A percentile compares a stretch with the other conserved stretches of the same genome.
These are phyloP conservation scores for Hymenochaete sp. DNA, from an alignment of 1,284 basidiomycete genomes.

Conservation along the genomic window DNA sequence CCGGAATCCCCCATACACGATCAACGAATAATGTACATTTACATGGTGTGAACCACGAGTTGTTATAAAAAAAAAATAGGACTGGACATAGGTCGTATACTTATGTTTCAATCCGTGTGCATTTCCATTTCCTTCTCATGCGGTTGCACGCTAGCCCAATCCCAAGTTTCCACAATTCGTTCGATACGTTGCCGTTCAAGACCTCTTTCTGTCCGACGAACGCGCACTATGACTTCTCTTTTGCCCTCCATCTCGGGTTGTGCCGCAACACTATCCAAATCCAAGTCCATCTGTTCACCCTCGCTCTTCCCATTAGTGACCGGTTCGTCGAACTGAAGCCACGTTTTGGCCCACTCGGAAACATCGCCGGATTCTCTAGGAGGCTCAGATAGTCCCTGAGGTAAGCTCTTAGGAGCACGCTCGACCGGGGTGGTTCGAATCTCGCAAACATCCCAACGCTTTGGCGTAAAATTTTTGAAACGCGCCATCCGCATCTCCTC, in stretches of 20 bases:
- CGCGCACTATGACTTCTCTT: slow-evolving; percentile 46
- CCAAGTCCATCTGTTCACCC: slow-evolving; percentile 12
- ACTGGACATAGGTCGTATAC: too few relatives aligned
- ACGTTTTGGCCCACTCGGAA: slow-evolving; percentile 11
- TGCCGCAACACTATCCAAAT: slow-evolving; percentile 28
- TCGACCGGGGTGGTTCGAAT: slow-evolving; percentile 36
- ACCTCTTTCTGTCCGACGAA: slow-evolving; percentile 46
- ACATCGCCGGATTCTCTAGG: too few relatives aligned
- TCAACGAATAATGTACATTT: too few relatives aligned
- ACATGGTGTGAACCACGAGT: too few relatives aligned
- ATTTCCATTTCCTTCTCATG: too few relatives aligned
- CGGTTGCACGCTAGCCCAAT: slow-evolving; percentile 8
- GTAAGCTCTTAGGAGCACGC: slow-evolving; percentile 22
- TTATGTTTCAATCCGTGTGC: too few relatives aligned
- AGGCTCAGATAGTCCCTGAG: slow-evolving; percentile 30
- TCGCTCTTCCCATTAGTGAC: background rate
- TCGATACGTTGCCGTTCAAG: slow-evolving; percentile 15
- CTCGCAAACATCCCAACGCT: slow-evolving; percentile 48
- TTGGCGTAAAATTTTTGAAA: slow-evolving; percentile 63
- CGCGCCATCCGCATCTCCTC: background rate
- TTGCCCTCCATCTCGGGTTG: slow-evolving; percentile 40
- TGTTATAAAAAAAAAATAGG: too few relatives aligned
- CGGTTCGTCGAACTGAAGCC: slow-evolving; percentile 1
- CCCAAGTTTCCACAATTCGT: slow-evolving; percentile 12
- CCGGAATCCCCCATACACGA: too few relatives aligned